These are phyloP conservation scores for Trametes sanguinea DNA, from an alignment of 768 basidiomycete genomes.

Conservation along the genomic window DNA sequence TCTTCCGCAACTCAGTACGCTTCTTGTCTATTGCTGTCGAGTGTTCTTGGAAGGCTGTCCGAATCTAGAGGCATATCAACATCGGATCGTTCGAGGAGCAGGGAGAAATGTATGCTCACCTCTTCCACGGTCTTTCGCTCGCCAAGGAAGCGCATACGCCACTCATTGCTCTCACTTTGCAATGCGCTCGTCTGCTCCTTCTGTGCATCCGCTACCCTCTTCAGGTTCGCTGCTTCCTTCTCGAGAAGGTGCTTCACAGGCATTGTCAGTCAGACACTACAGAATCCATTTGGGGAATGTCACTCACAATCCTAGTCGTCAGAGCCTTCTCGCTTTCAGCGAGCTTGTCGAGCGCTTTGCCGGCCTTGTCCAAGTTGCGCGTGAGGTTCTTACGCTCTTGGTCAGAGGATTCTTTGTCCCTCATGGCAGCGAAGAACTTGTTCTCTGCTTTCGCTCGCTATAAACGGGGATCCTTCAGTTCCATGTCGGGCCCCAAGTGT, in stretches of 20 bases:
- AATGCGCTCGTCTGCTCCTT: conserved; percentile 33
- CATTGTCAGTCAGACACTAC: neutral
- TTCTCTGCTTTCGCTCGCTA: conserved; percentile 96
- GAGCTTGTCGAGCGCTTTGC: conserved; percentile 64
- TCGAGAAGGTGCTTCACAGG: conserved; percentile 42
- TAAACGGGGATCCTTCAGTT: neutral
- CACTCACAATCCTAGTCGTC: conserved; percentile 58
- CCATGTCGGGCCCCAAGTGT: no score
- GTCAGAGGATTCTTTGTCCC: conserved; percentile 83
- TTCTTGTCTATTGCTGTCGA: conserved; percentile 36
- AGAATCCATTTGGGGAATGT: no score
- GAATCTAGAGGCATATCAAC: conserved; percentile 4
- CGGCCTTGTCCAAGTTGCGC: conserved; percentile 59
- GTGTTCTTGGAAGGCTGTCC: conserved; percentile 32
- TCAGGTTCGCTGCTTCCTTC: conserved; percentile 43
- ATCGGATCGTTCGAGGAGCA: no score
- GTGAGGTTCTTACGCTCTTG: conserved; percentile 67
- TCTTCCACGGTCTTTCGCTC: conserved; percentile 43
- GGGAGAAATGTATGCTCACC: conserved; percentile 33
- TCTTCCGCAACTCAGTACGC: conserved; percentile 40
- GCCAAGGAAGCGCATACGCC: conserved; percentile 36
- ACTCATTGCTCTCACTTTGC: conserved; percentile 37
- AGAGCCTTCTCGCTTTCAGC: conserved; percentile 65
- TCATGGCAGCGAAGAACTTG: conserved; percentile 90
- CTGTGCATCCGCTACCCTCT: conserved; percentile 33